Conservation (phyloP, 2,329 filamentous ascomycete genomes). For the Fonsecaea pedrosoi region DNA sequence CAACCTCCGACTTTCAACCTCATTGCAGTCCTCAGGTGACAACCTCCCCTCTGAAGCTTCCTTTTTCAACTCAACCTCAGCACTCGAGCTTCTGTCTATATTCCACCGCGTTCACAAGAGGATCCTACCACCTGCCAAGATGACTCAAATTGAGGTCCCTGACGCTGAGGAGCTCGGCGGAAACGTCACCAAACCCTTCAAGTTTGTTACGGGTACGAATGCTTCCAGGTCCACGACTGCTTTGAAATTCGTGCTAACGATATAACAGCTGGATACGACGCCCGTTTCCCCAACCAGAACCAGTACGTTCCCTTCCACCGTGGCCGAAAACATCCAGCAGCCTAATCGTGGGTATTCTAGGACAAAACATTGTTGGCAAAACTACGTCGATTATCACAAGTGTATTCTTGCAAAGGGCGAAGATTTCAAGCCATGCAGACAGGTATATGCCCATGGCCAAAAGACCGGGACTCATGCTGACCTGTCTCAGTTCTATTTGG, state of each 20-base stretch:
- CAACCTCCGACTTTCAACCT: constrained; percentile 25
- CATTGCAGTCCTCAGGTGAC: constrained; percentile 32
- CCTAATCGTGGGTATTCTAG: constrained; percentile 42
- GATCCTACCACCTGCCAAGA: constrained; percentile 63
- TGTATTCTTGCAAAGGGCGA: constrained; percentile 98
- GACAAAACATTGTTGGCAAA: constrained; percentile 99
- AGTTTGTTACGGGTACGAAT: constrained; percentile 60
- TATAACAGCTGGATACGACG: constrained; percentile 77
- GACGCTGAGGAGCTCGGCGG: constrained; percentile 78
- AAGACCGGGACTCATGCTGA: constrained; percentile 16
- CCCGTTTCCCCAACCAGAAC: constrained; percentile 98
- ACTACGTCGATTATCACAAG: constrained; percentile 99
- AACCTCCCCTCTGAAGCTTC: constrained; percentile 20
- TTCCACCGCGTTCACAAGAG: constrained; percentile 43
- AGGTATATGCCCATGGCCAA: constrained; percentile 66
- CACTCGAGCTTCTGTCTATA: constrained; percentile 13
- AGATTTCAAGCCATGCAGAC: constrained; percentile 95
- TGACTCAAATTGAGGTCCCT: constrained; percentile 73
- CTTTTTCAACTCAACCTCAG: neutral
- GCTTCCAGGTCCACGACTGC: constrained; percentile 27
- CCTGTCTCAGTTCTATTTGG: constrained; percentile 80
- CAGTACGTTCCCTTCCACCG: constrained; percentile 50
- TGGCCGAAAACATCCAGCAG: constrained; percentile 22
- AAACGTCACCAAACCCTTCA: constrained; percentile 96
- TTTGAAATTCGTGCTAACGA: constrained; percentile 30